Conservation (phyloP, 2,329 filamentous ascomycete genomes). For the Fusarium nisikadoi region DNA sequence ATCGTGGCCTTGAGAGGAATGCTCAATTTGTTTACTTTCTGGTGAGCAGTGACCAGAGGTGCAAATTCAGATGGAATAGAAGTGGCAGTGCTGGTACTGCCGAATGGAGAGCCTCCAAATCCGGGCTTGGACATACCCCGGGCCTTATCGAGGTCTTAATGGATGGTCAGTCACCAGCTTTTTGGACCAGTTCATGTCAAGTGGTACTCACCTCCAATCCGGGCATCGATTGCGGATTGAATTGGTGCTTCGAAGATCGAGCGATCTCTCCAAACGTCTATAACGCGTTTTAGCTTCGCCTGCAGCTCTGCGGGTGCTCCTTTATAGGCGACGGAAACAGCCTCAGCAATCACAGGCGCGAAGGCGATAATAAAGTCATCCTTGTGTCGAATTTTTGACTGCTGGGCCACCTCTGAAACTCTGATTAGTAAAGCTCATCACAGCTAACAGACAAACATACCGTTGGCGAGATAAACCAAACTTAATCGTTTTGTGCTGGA, state of each 20-base stretch:
- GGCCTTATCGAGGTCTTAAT: conserved; percentile 70
- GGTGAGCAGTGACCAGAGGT: conserved; percentile 78
- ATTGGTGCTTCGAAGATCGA: conserved; percentile 85
- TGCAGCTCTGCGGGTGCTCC: conserved; percentile 88
- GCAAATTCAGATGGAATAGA: conserved; percentile 80
- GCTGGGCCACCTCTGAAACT: conserved; percentile 86
- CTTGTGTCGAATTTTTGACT: conserved; percentile 92
- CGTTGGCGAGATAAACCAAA: conserved; percentile 94
- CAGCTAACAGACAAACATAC: conserved; percentile 59
- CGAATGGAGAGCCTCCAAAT: conserved; percentile 66
- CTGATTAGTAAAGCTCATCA: not conserved
- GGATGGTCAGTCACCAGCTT: conserved; percentile 22
- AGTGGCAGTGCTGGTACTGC: conserved; percentile 67
- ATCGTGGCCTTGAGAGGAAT: conserved; percentile 74
- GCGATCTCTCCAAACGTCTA: conserved; percentile 93
- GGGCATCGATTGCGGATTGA: conserved; percentile 81
- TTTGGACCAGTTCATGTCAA: not conserved
- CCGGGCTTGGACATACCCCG: conserved; percentile 63
- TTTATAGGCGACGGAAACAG: conserved; percentile 90
- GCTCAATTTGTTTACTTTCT: conserved; percentile 77
- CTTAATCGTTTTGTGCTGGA: conserved; percentile 87
- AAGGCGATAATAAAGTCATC: conserved; percentile 94
- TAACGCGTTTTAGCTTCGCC: conserved; percentile 84
- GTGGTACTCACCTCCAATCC: conserved; percentile 73
- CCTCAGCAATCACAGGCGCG: conserved; percentile 90